These are phyloP conservation scores for Cerrena zonata DNA, from an alignment of 1,284 basidiomycete species.

Conservation along the genomic window DNA sequence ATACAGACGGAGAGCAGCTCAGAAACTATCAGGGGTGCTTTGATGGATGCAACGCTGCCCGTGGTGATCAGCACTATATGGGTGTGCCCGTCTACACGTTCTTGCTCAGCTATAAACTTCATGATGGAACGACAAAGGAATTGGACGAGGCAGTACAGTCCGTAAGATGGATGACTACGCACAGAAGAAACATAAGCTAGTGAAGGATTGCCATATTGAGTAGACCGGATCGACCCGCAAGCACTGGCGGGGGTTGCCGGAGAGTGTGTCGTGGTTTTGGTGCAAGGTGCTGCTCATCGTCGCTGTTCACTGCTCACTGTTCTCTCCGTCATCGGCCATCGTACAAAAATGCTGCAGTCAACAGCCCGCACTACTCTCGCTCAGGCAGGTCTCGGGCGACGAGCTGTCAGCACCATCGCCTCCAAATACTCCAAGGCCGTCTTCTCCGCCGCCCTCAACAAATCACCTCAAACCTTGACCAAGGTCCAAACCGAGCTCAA, in stretches of 20 bases:
- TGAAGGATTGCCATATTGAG: background rate
- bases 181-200: background rate
- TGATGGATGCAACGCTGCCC: slow-evolving; percentile 92
- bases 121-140: too few relatives aligned
- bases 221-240: slow-evolving; percentile 8
- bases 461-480: slow-evolving; percentile 73
- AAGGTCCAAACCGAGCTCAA: slow-evolving; percentile 82
- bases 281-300: slow-evolving; percentile 11
- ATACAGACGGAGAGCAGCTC: slow-evolving; percentile 64
- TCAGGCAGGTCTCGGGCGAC: slow-evolving; percentile 48
- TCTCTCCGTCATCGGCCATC: slow-evolving; percentile 12
- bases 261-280: too few relatives aligned
- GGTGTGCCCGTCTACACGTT: slow-evolving; percentile 32
- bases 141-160: too few relatives aligned
- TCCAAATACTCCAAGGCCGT: slow-evolving; percentile 93
- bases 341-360: slow-evolving; percentile 35
- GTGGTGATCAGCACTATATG: slow-evolving; percentile 84
- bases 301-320: background rate
- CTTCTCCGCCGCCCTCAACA: slow-evolving; percentile 85
- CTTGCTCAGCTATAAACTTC: slow-evolving; percentile 22
- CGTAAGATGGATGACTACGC: background rate
- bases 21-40: slow-evolving; percentile 82
- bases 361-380: slow-evolving; percentile 39
- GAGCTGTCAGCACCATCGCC: slow-evolving; percentile 69
- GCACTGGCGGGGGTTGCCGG: slow-evolving; percentile 17